Evolutionary conservation across 768 basidiomycete genomes (phyloP), one percentile per base, ranked within the genome.

Genomic region (Pleurotus platypus): DNA sequence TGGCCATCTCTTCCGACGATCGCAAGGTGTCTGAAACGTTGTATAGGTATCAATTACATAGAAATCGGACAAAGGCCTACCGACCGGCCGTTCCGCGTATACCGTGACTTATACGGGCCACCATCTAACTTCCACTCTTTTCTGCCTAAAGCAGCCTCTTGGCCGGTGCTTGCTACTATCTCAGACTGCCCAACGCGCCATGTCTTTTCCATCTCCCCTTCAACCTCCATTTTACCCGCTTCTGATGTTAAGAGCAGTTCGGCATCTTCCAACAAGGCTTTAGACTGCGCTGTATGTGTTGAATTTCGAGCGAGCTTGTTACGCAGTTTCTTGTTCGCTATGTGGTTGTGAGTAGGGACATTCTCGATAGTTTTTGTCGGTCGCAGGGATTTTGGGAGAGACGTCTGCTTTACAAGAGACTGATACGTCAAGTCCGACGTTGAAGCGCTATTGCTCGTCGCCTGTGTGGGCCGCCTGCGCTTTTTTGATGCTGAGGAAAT

Each of bases 11-110:
- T 80, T 4, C 94, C 94, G 0, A 84, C 90, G 61, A 98, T 85
- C 0, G 93, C 95, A 55, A 98, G 68, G 70, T 96, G 88, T 69
- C 94, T 92, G 57, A 1, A 22, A 22, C 11, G 5, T 9, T 30
- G 30, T 35, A 62, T 37, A 7, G 35, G 53, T 37, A 46, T 55
- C 45, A 26, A 30, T 18, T 20, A 35, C 11, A 30, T n/a, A 45
- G 46, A 50, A 22, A 39, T 24, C 39, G 7, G 5, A 24, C 57
- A 40, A 57, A 27, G 40, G 30, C 37, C 38, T 38, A 75, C 82
- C 65, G 48, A 92, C 90, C 93, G 79, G 62, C 97, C 97, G 67
- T 99, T 96, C 63, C 89, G 76, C 18, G 93, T 92, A 73, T 95
- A 97, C 62, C 92, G 81, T 40, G 86, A 80, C 47, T 85, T 76